Percentiles rank a stretch among this genome's conserved stretches.
Evolutionary conservation across 371 early-diverging fungal species (phyloP).

Genomic region (Lichtheimia hyalospora): DNA sequence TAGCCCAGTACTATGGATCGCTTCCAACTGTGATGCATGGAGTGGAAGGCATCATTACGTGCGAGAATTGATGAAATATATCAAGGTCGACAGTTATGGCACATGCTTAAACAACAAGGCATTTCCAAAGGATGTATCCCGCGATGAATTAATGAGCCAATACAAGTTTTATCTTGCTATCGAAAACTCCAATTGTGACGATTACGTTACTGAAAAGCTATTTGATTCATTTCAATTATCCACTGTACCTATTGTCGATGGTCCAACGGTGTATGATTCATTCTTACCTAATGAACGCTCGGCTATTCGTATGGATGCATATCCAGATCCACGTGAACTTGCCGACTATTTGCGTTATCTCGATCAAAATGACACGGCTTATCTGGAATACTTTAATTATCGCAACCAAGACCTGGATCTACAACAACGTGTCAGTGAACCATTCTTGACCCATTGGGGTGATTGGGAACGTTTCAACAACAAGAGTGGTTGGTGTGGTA

Average conservation of each 20-base stretch:
- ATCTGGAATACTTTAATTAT: conserved; percentile 29
- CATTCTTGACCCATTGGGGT: conserved; percentile 35
- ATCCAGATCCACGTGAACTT: conserved; percentile 39
- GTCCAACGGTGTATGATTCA: conserved; percentile 30
- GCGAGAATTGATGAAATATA: conserved; percentile 34
- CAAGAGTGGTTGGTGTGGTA: conserved; percentile 28
- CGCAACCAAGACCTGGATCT: conserved; percentile 17
- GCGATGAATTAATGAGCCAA: conserved; percentile 22
- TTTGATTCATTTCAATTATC: conserved; percentile 27
- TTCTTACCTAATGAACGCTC: conserved; percentile 33
- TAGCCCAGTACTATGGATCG: conserved; percentile 42
- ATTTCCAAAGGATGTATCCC: conserved; percentile 29
- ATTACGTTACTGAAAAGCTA: conserved; percentile 45
- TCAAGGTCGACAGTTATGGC: conserved; percentile 36
- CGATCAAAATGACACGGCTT: conserved; percentile 35
- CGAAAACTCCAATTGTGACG: conserved; percentile 43
- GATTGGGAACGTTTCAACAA: conserved; percentile 14
- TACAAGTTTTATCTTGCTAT: conserved; percentile 46
- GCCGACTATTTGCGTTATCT: conserved; percentile 38
- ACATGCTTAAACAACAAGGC: conserved; percentile 29
- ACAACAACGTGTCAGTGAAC: conserved; percentile 25
- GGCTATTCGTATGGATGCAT: conserved; percentile 40
- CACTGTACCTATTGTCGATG: conserved; percentile 31
- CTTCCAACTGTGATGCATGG: conserved; percentile 34
- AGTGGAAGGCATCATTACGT: conserved; percentile 39